Evolutionary conservation across 805 yeast genomes (phyloP), one percentile per base, ranked within the genome.

Genomic region (Pichia nanzhaoensis): DNA sequence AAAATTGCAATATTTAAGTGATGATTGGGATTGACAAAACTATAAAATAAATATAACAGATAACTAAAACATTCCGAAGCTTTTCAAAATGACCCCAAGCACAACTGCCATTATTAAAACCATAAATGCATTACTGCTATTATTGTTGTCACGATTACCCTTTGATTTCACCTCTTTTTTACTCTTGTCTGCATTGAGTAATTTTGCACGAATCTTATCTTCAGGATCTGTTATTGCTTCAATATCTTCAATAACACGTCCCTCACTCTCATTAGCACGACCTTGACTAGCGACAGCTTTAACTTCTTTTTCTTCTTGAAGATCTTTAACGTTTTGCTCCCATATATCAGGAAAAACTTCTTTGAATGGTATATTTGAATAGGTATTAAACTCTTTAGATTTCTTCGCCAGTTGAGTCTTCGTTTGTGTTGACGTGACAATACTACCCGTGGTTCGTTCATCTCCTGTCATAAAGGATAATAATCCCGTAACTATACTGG

Each of bases 401-500:
- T 72, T 74, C 24, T 55, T 62, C 3, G 95, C 95, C 47, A 76
- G 68, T 39, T 66, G 66, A 28, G 65, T 66, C 68, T 80, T 82
- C 21, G 74, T 74, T 16, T 64, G 67, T 16, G 75, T 84, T 10
- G 82, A 73, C 1, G 95, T 78, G 8, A 64, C 68, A 12, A 89
- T 78, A 8, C 91, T 80, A 0, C 97, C 97, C 0, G 96, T 82
- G 2, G 96, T 86, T 21, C 75, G 67, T 54, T 90, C 97, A 48
- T 77, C 77, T 9, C 93, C 82, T 1, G 95, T 87, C 98, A 90
- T 90, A 58, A 90, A 90, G 60, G 95, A 86, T 52, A 90, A 68
- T 32, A 90, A 68, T 0, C 97, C 98, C 10, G 81, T 85, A 54
- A 90, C 70, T 18, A 90, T 90, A 0, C 97, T 89, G 30, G 87